Evolutionary conservation across 306 rosid species (phyloP).

Genomic region (Neltuma alba): DNA sequence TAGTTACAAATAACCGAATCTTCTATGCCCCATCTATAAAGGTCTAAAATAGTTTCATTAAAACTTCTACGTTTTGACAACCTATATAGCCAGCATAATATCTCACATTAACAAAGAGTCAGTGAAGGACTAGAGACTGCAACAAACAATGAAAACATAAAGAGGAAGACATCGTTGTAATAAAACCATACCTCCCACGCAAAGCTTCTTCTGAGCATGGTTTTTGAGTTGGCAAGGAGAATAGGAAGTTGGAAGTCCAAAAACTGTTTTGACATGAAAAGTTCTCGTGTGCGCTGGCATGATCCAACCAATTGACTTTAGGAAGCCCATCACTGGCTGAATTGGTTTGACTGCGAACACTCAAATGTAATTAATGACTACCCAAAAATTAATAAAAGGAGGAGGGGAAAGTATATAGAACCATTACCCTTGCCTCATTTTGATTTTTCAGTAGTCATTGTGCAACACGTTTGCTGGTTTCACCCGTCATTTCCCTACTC

Average conservation of each 20-base stretch:
- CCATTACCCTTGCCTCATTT: constrained; percentile 50
- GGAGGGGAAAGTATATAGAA: background rate
- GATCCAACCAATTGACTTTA: constrained; percentile 65
- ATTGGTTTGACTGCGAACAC: constrained; percentile 43
- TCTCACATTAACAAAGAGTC: background rate
- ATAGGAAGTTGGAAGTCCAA: constrained; percentile 67
- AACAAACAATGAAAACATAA: background rate
- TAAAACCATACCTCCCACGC: constrained; percentile 42
- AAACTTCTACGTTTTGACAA: background rate
- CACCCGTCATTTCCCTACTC: background rate
- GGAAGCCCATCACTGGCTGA: constrained; percentile 45
- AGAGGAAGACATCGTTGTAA: background rate
- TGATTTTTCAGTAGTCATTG: constrained; percentile 32
- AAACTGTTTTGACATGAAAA: constrained; percentile 60
- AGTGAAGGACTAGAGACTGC: background rate
- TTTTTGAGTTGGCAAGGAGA: constrained; percentile 62
- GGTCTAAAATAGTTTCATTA: background rate
- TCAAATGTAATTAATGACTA: constrained; percentile 13
- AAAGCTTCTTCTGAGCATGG: constrained; percentile 43
- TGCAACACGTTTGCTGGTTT: constrained; percentile 15
- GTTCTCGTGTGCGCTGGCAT: constrained; percentile 58
- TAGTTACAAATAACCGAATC: constrained; percentile 3
- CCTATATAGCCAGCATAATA: background rate
- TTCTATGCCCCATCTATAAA: background rate
- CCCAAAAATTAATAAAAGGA: background rate